Base-by-base conservation (phyloP, 345 rosid species). In the Eucalyptus urophylla region DNA sequence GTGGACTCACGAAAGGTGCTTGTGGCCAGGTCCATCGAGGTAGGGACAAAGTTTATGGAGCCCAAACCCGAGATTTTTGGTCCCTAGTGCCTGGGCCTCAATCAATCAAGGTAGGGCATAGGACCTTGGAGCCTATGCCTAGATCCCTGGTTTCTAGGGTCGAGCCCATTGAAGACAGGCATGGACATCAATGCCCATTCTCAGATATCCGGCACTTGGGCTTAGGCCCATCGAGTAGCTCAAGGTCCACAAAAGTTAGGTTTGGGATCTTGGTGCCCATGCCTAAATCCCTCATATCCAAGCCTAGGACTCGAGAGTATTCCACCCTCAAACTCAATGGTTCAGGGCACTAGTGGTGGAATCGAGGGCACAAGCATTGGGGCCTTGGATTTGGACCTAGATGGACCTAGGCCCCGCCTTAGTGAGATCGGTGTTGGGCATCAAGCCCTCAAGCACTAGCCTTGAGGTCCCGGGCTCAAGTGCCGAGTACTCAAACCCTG, bases 131-230 rank as follows among this genome's bases (percentile, higher is more conserved):
- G 60, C 60, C 1, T 21, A 54, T 54, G 25, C 60, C 25, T 0
- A 22, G 11, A 54, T 54, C 60, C 0, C 0, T 0, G 0, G 0
- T 54, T 8, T 0, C 2, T 0, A 54, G 25, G 58, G 25, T 54
- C 5, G 1, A 0, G 60, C 60, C 60, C 1, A 54, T 21, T 0
- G 5, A 54, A 0, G 60, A 54, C 5, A 22, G 1, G 0, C 0
- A 4, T 0, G 11, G 19, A 54, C 3, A 54, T 0, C 60, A 21
- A 54, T 54, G 25, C 60, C 11, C 25, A 7, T 54, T 0, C 58
- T 0, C 0, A 0, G 0, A 54, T 21, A 0, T 54, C 0, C 0
- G 0, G 25, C 58, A 54, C 25, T 54, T 0, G 5, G 1, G 58
- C 25, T 54, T 0, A 19, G 0, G 58, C 11, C 2, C 58, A 1